A percentile compares a stretch with the other conserved stretches of the same genome.
Evolutionary conservation across 2,329 filamentous ascomycete species (phyloP).

Genomic region (Colletotrichum tofieldiae): DNA sequence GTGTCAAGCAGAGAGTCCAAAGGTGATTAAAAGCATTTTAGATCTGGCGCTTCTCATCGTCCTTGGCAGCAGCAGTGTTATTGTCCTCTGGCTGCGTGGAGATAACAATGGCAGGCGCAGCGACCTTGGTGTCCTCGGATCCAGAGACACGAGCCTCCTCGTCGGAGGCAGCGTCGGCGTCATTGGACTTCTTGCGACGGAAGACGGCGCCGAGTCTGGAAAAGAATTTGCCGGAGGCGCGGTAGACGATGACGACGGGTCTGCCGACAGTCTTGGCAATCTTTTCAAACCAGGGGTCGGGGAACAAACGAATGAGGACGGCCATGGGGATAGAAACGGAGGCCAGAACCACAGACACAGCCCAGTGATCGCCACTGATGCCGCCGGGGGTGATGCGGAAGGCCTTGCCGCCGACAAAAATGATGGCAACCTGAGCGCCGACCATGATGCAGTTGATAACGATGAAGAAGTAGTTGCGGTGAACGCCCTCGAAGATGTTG

Average conservation of each 20-base stretch:
- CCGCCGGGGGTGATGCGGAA: slow-evolving; percentile 60
- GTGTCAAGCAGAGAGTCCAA: not conserved
- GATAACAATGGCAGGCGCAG: slow-evolving; percentile 35
- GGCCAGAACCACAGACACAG: slow-evolving; percentile 65
- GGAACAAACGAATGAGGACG: slow-evolving; percentile 64
- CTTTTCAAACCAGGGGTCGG: slow-evolving; percentile 78
- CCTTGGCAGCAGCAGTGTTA: not conserved
- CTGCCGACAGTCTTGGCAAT: slow-evolving; percentile 99
- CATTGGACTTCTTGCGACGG: slow-evolving; percentile 28
- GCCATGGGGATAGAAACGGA: slow-evolving; percentile 67
- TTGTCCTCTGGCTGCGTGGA: slow-evolving; percentile 30
- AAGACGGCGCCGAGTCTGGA: slow-evolving; percentile 25
- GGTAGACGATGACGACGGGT: slow-evolving; percentile 91
- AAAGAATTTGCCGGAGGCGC: slow-evolving; percentile 49
- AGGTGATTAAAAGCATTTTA: not conserved
- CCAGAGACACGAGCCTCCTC: slow-evolving; percentile 15
- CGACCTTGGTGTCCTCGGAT: slow-evolving; percentile 20
- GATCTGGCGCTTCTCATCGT: slow-evolving; percentile 33
- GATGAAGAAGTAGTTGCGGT: slow-evolving; percentile 72
- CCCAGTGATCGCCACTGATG: slow-evolving; percentile 69
- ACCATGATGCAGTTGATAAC: slow-evolving; percentile 71
- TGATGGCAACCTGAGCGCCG: slow-evolving; percentile 69
- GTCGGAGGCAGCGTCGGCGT: slow-evolving; percentile 11
- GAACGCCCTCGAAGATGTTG: slow-evolving; percentile 73
- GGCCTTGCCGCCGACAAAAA: slow-evolving; percentile 70